Evolutionary conservation across 148 eudicot species (phyloP).

Genomic region (Vaccinium darrowii): DNA sequence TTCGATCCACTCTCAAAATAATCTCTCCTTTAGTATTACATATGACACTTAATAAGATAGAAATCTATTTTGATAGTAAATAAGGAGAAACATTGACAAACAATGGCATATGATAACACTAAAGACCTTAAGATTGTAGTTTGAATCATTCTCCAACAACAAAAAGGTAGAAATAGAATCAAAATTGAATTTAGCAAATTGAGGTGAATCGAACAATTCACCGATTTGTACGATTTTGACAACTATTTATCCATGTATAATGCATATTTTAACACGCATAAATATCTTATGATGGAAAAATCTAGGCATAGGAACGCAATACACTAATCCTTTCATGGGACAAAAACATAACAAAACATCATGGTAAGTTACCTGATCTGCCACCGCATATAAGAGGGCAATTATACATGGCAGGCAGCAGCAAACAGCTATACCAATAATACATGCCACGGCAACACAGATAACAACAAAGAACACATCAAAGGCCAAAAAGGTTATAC

Average conservation of each 20-base stretch:
- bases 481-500: conserved; percentile 78
- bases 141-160: too few species aligned
- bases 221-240: too few species aligned
- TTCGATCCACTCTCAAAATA: too few species aligned
- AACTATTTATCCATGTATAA: background rate
- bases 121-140: too few species aligned
- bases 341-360: background rate
- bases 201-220: too few species aligned
- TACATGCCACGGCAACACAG: conserved; percentile 90
- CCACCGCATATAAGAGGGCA: conserved; percentile 82
- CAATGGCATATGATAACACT: too few species aligned
- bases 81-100: too few species aligned
- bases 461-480: conserved; percentile 91
- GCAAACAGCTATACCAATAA: conserved; percentile 89
- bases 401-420: conserved; percentile 93
- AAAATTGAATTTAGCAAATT: too few species aligned
- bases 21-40: too few species aligned
- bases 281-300: background rate
- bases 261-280: background rate
- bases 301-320: background rate
- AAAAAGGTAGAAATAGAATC: too few species aligned
- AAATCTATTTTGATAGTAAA: too few species aligned
- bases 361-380: conserved; percentile 73
- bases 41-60: too few species aligned
- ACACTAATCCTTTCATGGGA: background rate